phyloP scores from a whole-genome alignment of 1,284 basidiomycete species.

The Fomitopsis betulina region DNA sequence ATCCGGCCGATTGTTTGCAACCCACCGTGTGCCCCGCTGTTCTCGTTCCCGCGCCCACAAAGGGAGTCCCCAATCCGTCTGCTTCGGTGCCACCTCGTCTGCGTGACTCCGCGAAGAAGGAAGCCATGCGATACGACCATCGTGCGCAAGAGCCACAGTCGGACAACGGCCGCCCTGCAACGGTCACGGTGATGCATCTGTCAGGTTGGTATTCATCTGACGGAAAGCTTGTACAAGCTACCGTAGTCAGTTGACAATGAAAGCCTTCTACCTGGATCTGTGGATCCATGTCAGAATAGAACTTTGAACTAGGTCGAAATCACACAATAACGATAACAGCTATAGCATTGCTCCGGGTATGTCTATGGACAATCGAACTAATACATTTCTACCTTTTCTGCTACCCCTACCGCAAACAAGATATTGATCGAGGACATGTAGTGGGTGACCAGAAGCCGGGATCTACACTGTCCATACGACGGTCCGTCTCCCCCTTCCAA shows the following conservation, averaged over 20 bases:
- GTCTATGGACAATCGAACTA: neutral
- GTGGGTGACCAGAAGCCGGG: neutral
- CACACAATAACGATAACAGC: neutral
- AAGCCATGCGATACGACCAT: too few relatives aligned
- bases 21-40: neutral
- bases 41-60: neutral
- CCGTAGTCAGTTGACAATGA: too few relatives aligned
- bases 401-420: neutral
- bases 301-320: too few relatives aligned
- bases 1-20: neutral
- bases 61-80: neutral
- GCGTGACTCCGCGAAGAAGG: neutral
- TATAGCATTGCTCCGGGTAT: neutral
- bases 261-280: too few relatives aligned
- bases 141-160: too few relatives aligned
- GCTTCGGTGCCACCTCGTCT: too few relatives aligned
- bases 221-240: too few relatives aligned
- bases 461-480: neutral
- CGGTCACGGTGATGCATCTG: too few relatives aligned
- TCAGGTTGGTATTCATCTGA: too few relatives aligned
- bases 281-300: too few relatives aligned
- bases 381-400: neutral
- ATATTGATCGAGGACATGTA: neutral
- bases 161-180: too few relatives aligned
- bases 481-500: too few relatives aligned